Evolutionary conservation across 148 eudicot species (phyloP).

Genomic region (Spergularia bocconei): DNA sequence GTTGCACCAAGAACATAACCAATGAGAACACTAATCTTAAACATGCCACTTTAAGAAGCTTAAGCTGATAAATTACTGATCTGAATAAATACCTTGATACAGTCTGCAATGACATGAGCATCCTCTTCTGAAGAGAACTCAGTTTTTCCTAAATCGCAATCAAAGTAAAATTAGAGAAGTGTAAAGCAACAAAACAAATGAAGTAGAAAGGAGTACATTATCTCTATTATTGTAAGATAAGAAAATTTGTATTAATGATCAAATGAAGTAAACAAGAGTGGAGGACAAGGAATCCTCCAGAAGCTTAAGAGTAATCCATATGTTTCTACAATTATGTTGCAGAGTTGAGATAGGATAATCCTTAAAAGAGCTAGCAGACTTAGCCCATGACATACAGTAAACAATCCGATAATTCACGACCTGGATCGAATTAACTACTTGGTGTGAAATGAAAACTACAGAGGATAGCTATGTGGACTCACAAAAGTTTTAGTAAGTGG

Average conservation of each 20-base stretch:
- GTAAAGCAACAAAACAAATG: neutral
- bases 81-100: slow-evolving; percentile 65
- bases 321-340: too few species aligned
- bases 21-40: slow-evolving; percentile 10
- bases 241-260: too few species aligned
- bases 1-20: slow-evolving; percentile 17
- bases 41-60: neutral
- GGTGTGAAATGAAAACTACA: neutral
- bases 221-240: neutral
- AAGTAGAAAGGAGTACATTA: neutral
- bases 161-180: slow-evolving; percentile 7
- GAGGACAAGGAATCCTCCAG: too few species aligned
- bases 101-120: slow-evolving; percentile 87
- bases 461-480: neutral
- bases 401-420: too few species aligned
- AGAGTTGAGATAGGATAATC: too few species aligned
- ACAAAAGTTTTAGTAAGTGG: too few species aligned
- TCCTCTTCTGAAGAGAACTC: slow-evolving; percentile 83
- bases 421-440: too few species aligned
- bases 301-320: too few species aligned
- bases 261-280: too few species aligned
- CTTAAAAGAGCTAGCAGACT: too few species aligned
- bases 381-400: too few species aligned
- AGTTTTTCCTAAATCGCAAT: slow-evolving; percentile 55
- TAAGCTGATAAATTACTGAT: slow-evolving; percentile 10